Percentiles rank a stretch among this genome's conserved stretches.
phyloP scores from a whole-genome alignment of 83 land plant genomes.

The Larix sibirica region DNA sequence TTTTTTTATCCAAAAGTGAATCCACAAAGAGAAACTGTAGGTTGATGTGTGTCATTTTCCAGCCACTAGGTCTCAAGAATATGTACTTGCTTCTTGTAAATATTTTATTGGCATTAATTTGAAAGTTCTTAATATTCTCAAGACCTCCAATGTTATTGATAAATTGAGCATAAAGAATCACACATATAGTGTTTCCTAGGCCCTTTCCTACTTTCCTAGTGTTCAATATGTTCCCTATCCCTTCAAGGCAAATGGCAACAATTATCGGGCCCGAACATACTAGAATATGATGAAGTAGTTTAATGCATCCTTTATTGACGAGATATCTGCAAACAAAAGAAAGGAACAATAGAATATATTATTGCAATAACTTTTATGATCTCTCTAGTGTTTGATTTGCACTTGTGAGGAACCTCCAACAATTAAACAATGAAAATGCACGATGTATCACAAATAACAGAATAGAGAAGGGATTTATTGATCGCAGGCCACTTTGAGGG shows the following conservation, averaged over 20 bases:
- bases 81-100: constrained; percentile 71
- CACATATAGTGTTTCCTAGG: constrained; percentile 34
- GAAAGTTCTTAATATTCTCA: constrained; percentile 75
- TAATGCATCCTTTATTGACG: constrained; percentile 69
- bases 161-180: constrained; percentile 53
- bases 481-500: too few relatives aligned
- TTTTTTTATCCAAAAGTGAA: constrained; percentile 47
- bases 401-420: too few relatives aligned
- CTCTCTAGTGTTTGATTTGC: too few relatives aligned
- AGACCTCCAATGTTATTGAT: constrained; percentile 74
- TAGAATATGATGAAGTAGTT: constrained; percentile 68
- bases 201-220: constrained; percentile 66
- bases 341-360: too few relatives aligned
- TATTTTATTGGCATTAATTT: constrained; percentile 70
- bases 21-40: constrained; percentile 45
- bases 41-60: constrained; percentile 47
- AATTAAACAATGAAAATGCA: too few relatives aligned
- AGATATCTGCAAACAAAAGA: constrained; percentile 35
- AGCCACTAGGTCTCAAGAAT: constrained; percentile 72
- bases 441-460: too few relatives aligned
- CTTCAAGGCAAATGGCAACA: constrained; percentile 66
- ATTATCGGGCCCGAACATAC: constrained; percentile 64
- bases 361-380: too few relatives aligned
- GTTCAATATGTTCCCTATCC: constrained; percentile 76
- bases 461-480: too few relatives aligned